phyloP scores from a whole-genome alignment of 192 early-diverging fungal species.

The Backusella morwellensis region DNA sequence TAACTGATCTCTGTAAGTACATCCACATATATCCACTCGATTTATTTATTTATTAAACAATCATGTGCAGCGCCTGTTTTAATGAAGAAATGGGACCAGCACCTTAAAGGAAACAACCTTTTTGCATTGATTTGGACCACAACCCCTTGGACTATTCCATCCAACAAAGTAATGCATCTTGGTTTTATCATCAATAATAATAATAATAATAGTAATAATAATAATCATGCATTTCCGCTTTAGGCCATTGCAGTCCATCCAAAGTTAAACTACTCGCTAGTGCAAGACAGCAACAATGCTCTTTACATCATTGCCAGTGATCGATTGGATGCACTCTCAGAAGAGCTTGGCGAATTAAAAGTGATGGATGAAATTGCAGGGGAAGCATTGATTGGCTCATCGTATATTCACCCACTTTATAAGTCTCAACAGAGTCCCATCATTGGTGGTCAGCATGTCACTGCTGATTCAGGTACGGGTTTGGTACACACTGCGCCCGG shows the following conservation, averaged over 20 bases:
- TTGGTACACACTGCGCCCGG: constrained; percentile 83
- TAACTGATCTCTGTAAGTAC: constrained; percentile 45
- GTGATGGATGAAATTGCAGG: constrained; percentile 36
- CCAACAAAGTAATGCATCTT: constrained; percentile 47
- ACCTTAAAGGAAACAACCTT: constrained; percentile 1
- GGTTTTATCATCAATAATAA: neutral
- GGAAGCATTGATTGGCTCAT: constrained; percentile 47
- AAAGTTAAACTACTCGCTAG: constrained; percentile 58
- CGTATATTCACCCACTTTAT: constrained; percentile 55
- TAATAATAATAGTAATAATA: neutral
- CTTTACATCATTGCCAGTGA: constrained; percentile 46
- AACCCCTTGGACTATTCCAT: constrained; percentile 80
- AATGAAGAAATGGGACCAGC: constrained; percentile 10
- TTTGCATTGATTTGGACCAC: constrained; percentile 73
- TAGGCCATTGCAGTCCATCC: constrained; percentile 66
- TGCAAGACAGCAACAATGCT: constrained; percentile 20
- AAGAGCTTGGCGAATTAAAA: constrained; percentile 25
- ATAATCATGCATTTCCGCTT: too few relatives aligned
- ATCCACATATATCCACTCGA: neutral
- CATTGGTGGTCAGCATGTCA: constrained; percentile 66
- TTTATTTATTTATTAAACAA: neutral
- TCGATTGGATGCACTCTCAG: constrained; percentile 38
- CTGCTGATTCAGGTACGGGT: constrained; percentile 72
- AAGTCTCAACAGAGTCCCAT: constrained; percentile 47
- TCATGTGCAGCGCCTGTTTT: neutral